Evolutionary conservation across 2,329 filamentous ascomycete genomes (phyloP).

Genomic region (Cladophialophora immunda): DNA sequence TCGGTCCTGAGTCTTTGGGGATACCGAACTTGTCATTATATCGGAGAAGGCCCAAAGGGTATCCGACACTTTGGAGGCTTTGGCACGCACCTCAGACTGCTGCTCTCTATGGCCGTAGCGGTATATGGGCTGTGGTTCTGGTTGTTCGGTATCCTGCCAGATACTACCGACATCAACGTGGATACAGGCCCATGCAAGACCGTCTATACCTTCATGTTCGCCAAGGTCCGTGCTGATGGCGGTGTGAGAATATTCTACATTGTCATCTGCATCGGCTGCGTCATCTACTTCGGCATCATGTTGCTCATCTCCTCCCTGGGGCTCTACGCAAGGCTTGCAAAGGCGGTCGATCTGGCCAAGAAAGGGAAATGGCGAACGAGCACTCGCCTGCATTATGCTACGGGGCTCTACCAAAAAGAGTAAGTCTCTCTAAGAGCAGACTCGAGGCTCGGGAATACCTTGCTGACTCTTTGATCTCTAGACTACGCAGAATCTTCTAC

Average conservation of each 20-base stretch:
- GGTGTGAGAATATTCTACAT: slow-evolving; percentile 31
- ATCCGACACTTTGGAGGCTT: slow-evolving; percentile 32
- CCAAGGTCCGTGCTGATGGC: slow-evolving; percentile 25
- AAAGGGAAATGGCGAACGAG: slow-evolving; percentile 23
- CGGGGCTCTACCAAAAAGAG: slow-evolving; percentile 27
- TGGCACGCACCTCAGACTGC: slow-evolving; percentile 30
- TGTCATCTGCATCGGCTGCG: slow-evolving; percentile 23
- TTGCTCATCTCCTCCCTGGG: slow-evolving; percentile 19
- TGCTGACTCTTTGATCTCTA: slow-evolving; percentile 12
- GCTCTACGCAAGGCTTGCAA: slow-evolving; percentile 14
- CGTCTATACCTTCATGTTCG: slow-evolving; percentile 32
- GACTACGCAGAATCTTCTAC: slow-evolving; percentile 23
- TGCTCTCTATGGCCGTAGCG: slow-evolving; percentile 26
- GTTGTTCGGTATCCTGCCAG: slow-evolving; percentile 16
- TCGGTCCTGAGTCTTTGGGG: slow-evolving; percentile 29
- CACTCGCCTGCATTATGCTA: slow-evolving; percentile 32
- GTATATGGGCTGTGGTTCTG: slow-evolving; percentile 29
- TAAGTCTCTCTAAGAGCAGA: slow-evolving; percentile 3
- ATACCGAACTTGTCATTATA: slow-evolving; percentile 29
- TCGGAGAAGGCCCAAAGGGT: slow-evolving; percentile 25
- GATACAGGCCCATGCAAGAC: slow-evolving; percentile 26
- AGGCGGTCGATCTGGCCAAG: slow-evolving; percentile 17
- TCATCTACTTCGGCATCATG: slow-evolving; percentile 27
- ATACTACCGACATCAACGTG: slow-evolving; percentile 12
- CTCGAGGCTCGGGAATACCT: not conserved